Evolutionary conservation across 768 basidiomycete species (phyloP).

Genomic region (Cystobasidium tubakii): DNA sequence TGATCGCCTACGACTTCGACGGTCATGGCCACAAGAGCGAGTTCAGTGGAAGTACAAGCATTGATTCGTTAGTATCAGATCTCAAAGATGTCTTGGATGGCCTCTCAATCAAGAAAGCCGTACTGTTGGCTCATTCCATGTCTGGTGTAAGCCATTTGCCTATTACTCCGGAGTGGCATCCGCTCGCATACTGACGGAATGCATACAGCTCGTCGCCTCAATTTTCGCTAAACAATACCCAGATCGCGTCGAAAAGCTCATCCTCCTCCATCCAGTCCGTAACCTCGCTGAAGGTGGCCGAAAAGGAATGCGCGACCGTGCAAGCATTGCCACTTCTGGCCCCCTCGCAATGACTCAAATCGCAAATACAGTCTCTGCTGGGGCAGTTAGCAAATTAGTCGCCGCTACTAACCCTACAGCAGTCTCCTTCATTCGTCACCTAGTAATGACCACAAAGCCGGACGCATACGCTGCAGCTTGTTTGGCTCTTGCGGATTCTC

Average conservation of each 20-base stretch:
- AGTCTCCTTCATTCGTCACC: slow-evolving; percentile 23
- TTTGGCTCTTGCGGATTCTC: slow-evolving; percentile 8
- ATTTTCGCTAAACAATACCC: slow-evolving; percentile 22
- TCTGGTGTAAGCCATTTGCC: not conserved
- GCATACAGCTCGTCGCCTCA: slow-evolving; percentile 7
- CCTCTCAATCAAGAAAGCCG: not conserved
- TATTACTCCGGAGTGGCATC: not conserved
- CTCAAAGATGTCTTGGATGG: slow-evolving; percentile 17
- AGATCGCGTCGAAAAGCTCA: slow-evolving; percentile 25
- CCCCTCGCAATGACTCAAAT: slow-evolving; percentile 10
- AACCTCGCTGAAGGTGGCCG: slow-evolving; percentile 23
- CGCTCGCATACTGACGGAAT: not conserved
- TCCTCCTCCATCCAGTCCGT: slow-evolving; percentile 29
- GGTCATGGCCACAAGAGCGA: slow-evolving; percentile 15
- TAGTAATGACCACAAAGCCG: slow-evolving; percentile 29
- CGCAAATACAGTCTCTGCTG: slow-evolving; percentile 28
- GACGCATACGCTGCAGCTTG: slow-evolving; percentile 33
- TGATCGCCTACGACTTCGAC: slow-evolving; percentile 25
- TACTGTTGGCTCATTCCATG: slow-evolving; percentile 23
- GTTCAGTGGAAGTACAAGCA: not conserved
- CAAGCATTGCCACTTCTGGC: slow-evolving; percentile 13
- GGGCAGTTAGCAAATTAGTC: slow-evolving; percentile 16
- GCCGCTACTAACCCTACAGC: slow-evolving; percentile 15
- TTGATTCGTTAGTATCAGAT: not conserved
- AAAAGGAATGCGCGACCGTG: slow-evolving; percentile 18